Percentiles rank a stretch among this genome's conserved stretches.
These are phyloP conservation scores for Trametes sp. DNA, from an alignment of 1,284 basidiomycete species.

Conservation along the genomic window DNA sequence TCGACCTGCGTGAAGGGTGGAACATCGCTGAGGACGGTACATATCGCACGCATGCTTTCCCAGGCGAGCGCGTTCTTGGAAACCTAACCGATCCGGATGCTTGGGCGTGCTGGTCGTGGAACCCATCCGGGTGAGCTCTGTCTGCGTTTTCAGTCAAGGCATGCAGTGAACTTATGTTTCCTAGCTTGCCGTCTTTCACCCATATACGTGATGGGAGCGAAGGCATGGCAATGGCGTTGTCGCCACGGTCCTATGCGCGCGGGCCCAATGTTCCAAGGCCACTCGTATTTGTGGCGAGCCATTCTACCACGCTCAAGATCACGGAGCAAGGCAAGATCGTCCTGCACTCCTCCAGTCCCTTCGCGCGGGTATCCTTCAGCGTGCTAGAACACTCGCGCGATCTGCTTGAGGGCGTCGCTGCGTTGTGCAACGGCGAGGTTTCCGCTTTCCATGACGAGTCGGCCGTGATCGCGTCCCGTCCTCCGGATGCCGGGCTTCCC, in stretches of 20 bases:
- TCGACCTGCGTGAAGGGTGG: slow-evolving; percentile 32
- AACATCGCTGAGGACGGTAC: slow-evolving; percentile 25
- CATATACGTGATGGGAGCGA: slow-evolving; percentile 1
- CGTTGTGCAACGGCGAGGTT: slow-evolving; percentile 19
- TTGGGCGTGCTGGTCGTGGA: slow-evolving; percentile 38
- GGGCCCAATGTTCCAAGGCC: slow-evolving; percentile 23
- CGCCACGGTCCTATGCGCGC: slow-evolving; percentile 21
- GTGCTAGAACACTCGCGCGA: slow-evolving; percentile 19
- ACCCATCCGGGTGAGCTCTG: slow-evolving; percentile 37
- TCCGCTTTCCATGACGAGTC: slow-evolving; percentile 8
- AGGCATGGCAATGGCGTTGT: slow-evolving; percentile 24
- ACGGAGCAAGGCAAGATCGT: slow-evolving; percentile 22
- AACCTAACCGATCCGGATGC: slow-evolving; percentile 27
- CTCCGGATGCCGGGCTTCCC: slow-evolving; percentile 9
- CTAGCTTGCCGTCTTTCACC: slow-evolving; percentile 32
- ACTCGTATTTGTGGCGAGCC: slow-evolving; percentile 21
- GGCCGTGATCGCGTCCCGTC: slow-evolving; percentile 12
- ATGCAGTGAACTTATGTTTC: not conserved
- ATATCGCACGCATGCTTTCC: slow-evolving; percentile 17
- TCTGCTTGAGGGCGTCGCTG: slow-evolving; percentile 17
- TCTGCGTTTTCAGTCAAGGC: not conserved
- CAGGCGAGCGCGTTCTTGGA: slow-evolving; percentile 24
- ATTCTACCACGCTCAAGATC: slow-evolving; percentile 25
- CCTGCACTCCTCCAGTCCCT: slow-evolving; percentile 14
- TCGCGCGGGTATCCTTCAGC: slow-evolving; percentile 16